Base-by-base conservation (phyloP, 2,329 filamentous ascomycete genomes). In the Nemania abortiva region DNA sequence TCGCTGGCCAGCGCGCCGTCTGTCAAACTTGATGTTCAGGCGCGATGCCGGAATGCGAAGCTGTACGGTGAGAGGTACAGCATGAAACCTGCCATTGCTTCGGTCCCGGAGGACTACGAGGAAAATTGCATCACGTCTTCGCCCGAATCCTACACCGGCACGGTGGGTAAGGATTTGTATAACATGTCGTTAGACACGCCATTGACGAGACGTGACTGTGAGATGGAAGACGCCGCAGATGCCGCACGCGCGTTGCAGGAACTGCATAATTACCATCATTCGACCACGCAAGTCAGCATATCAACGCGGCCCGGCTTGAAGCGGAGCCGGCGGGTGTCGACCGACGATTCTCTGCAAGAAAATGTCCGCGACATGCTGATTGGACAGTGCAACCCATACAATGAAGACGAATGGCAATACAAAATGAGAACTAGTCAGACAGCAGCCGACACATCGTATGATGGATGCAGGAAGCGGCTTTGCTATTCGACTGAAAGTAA, bases 351-450 rank as follows among this genome's bases (percentile, higher is more conserved):
- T n/a, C 82, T 90, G 9, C 90, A 92, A 75, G 88, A 91, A 68
- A 90, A 91, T 67, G 90, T 92, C 11, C 88, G 90, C 63, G 86
- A 89, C 61, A 83, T 92, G 73, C 82, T 92, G 31, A 79, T 63
- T 71, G 77, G 79, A 69, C 78, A 75, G 49, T 75, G 75, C 39
- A 72, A 72, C 55, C 68, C 70, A 79, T 77, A 79, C 79, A 74
- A 79, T 73, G 74, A 81, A 76, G 68, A 80, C 75, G 76, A 77
- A 73, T 77, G 75, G 71, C 64, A 81, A 73, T 68, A 79, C 73
- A 66, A 78, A 73, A 79, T 84, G 79, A 75, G 83, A 34, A 79
- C 81, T 68, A 78, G 79, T 65, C 83, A 79, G 65, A 81, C 63
- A 9, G 29, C 68, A 24, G 55, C 68, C 13, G 70, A 75, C 64